phyloP scores from a whole-genome alignment of 2,329 filamentous ascomycete species.

The Sphaceloma murrayae region DNA sequence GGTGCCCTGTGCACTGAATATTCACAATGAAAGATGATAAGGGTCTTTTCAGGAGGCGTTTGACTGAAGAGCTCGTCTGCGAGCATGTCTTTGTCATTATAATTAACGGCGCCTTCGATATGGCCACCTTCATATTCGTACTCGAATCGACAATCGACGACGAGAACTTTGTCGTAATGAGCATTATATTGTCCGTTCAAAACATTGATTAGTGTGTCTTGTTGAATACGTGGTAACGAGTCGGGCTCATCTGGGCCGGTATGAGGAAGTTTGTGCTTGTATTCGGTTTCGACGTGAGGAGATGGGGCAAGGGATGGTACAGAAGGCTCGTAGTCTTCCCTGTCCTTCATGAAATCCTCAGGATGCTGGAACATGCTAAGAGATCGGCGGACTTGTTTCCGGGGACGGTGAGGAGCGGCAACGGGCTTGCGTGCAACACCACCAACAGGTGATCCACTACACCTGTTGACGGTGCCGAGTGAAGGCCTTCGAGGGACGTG shows the following conservation, averaged over 20 bases:
- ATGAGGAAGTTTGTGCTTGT: conserved; percentile 69
- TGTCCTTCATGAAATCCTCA: conserved; percentile 71
- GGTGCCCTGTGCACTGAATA: conserved; percentile 95
- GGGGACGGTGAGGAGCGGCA: conserved; percentile 55
- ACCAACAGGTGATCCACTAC: conserved; percentile 65
- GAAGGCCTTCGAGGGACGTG: conserved; percentile 59
- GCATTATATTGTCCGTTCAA: conserved; percentile 74
- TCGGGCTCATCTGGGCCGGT: conserved; percentile 73
- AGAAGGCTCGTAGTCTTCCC: conserved; percentile 47
- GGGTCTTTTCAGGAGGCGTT: conserved; percentile 55
- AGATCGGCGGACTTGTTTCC: conserved; percentile 83
- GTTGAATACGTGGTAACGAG: conserved; percentile 76
- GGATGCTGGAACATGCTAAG: conserved; percentile 97
- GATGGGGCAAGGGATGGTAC: conserved; percentile 47
- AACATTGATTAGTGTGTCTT: conserved; percentile 72
- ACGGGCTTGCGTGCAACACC: conserved; percentile 58
- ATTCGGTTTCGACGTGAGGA: conserved; percentile 55
- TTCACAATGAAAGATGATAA: conserved; percentile 94
- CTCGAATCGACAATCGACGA: conserved; percentile 96
- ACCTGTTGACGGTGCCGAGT: conserved; percentile 48
- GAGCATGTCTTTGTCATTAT: conserved; percentile 89
- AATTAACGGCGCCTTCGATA: conserved; percentile 87
- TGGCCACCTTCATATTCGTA: conserved; percentile 97
- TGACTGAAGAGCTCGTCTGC: conserved; percentile 63
- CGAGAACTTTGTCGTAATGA: conserved; percentile 67